A percentile compares a stretch with the other conserved stretches of the same genome.
These are phyloP conservation scores for Stagonosporopsis vannaccii DNA, from an alignment of 2,329 filamentous ascomycete species.

Conservation along the genomic window DNA sequence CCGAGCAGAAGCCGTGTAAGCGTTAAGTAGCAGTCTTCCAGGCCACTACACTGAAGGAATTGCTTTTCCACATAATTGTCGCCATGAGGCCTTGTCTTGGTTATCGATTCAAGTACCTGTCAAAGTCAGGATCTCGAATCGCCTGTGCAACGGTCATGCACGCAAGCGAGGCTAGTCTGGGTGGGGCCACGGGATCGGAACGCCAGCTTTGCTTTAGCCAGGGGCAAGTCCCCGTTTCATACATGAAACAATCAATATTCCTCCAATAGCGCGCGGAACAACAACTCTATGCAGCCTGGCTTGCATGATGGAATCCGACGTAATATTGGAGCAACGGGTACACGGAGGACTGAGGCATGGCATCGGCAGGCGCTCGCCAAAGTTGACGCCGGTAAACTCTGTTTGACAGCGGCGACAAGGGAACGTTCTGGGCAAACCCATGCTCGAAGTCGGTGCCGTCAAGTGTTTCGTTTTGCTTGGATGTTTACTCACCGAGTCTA, in stretches of 20 bases:
- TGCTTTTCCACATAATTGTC: neutral
- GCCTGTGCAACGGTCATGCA: slow-evolving; percentile 21
- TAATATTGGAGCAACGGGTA: slow-evolving; percentile 3
- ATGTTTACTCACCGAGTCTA: neutral
- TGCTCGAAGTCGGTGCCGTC: neutral
- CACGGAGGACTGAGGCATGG: slow-evolving; percentile 6
- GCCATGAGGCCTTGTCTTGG: slow-evolving; percentile 2
- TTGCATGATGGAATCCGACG: slow-evolving; percentile 18
- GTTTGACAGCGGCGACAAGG: neutral
- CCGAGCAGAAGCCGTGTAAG: neutral
- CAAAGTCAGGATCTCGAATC: slow-evolving; percentile 8
- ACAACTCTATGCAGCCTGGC: slow-evolving; percentile 16
- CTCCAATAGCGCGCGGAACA: slow-evolving; percentile 25
- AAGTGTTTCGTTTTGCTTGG: neutral
- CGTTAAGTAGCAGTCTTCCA: neutral
- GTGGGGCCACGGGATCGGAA: slow-evolving; percentile 14
- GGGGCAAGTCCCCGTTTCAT: slow-evolving; percentile 25
- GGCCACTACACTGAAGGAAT: neutral
- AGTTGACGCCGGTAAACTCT: neutral
- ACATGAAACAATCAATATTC: slow-evolving; percentile 31
- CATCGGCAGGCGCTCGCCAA: neutral
- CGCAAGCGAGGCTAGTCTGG: slow-evolving; percentile 12
- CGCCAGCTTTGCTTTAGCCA: slow-evolving; percentile 16
- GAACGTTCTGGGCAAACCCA: neutral
- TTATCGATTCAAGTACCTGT: neutral